phyloP scores from a whole-genome alignment of 176 grass and related monocot species.

The Zoysia pacifica region DNA sequence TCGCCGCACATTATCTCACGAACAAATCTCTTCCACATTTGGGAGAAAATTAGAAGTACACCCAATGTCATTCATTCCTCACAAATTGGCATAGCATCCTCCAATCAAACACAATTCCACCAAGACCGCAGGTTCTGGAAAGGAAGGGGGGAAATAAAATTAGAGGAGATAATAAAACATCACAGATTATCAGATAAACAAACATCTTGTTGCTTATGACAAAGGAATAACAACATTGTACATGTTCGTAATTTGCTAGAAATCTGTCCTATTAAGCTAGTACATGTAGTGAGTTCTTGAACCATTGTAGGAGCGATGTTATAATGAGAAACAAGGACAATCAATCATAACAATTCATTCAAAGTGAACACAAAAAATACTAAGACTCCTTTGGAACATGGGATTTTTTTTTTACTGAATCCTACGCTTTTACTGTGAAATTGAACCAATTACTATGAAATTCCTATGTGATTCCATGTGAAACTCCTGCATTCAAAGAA shows the following conservation, averaged over 20 bases:
- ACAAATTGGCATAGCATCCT: slow-evolving; percentile 11
- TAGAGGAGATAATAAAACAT: neutral
- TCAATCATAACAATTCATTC: neutral
- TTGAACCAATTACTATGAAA: no score
- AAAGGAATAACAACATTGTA: neutral
- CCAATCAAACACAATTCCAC: slow-evolving; percentile 2
- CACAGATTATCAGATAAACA: slow-evolving; percentile 1
- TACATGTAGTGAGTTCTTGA: neutral
- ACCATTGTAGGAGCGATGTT: slow-evolving; percentile 20
- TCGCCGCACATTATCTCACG: slow-evolving; percentile 21
- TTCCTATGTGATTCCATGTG: no score
- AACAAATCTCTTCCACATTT: slow-evolving; percentile 37
- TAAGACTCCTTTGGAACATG: neutral
- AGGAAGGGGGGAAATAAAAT: neutral
- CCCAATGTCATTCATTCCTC: slow-evolving; percentile 2
- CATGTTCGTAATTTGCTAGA: neutral
- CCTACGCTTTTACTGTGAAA: no score
- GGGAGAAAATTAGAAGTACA: slow-evolving; percentile 43
- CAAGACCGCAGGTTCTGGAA: slow-evolving; percentile 19
- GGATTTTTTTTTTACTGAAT: no score
- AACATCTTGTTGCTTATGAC: neutral
- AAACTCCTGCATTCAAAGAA: no score
- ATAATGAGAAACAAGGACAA: neutral
- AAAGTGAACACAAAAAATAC: neutral
- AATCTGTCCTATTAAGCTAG: slow-evolving; percentile 2